phyloP scores from a whole-genome alignment of 768 basidiomycete genomes.

The Boletus edulis region DNA sequence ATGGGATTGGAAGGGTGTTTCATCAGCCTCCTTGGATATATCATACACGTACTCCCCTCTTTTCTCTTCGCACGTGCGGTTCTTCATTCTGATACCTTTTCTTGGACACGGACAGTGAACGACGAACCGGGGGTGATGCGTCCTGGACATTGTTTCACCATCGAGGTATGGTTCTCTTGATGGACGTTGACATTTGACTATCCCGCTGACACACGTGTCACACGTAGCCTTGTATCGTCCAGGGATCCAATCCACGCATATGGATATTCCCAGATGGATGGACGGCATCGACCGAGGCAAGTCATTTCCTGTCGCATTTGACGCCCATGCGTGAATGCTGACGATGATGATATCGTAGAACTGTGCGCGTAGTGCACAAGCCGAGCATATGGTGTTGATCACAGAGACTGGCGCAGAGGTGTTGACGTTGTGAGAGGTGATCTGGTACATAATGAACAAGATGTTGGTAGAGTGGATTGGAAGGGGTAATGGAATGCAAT shows the following conservation, averaged over 20 bases:
- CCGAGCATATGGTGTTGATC: conserved; percentile 86
- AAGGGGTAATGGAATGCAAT: no score
- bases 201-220: no score
- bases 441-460: not conserved
- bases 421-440: conserved; percentile 47
- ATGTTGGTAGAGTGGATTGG: no score
- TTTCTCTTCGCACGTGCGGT: not conserved
- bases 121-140: conserved; percentile 79
- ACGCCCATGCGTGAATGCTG: not conserved
- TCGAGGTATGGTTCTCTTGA: conserved; percentile 55
- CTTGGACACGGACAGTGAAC: conserved; percentile 51
- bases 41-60: conserved; percentile 56
- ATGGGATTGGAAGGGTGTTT: conserved; percentile 83
- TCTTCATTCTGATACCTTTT: not conserved
- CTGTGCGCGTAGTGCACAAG: conserved; percentile 79
- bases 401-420: conserved; percentile 80
- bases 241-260: conserved; percentile 63
- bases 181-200: not conserved
- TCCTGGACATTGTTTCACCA: conserved; percentile 89
- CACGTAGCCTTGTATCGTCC: conserved; percentile 67
- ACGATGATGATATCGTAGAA: conserved; percentile 44
- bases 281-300: conserved; percentile 86
- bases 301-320: conserved; percentile 6
- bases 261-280: conserved; percentile 91
- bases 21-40: conserved; percentile 83